These are phyloP conservation scores for Salix viminalis DNA, from an alignment of 345 rosid genomes.

Conservation along the genomic window DNA sequence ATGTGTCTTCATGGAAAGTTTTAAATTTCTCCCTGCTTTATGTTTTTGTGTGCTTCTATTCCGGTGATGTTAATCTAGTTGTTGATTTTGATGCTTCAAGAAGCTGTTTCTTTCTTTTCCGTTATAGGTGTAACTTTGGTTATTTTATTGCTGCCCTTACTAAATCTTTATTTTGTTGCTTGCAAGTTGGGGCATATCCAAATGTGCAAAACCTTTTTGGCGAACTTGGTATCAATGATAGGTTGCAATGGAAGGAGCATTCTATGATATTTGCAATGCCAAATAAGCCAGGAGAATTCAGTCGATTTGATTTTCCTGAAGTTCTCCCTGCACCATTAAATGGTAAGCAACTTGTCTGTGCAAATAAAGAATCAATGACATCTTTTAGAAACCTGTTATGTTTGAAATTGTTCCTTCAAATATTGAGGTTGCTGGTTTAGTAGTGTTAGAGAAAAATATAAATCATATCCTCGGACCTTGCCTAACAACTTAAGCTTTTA, in stretches of 20 bases:
- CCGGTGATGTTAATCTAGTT: background rate
- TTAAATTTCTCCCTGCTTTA: background rate
- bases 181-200: constrained; percentile 90
- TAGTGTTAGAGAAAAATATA: too few species aligned
- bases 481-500: too few species aligned
- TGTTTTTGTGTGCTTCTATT: background rate
- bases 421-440: background rate
- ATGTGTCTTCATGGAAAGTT: background rate
- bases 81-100: background rate
- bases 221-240: constrained; percentile 85
- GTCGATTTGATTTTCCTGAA: constrained; percentile 92
- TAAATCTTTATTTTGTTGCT: constrained; percentile 19
- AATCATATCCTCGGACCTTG: too few species aligned
- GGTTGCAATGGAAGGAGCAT: constrained; percentile 96
- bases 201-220: constrained; percentile 88
- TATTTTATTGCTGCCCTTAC: background rate
- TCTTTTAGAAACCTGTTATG: too few species aligned
- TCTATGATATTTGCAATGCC: constrained; percentile 99
- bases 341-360: constrained; percentile 41
- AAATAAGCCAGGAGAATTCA: constrained; percentile 89
- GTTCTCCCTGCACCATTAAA: constrained; percentile 82
- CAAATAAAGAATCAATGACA: background rate
- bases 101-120: background rate
- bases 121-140: background rate
- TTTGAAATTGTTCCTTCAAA: background rate